Conservation (phyloP, 2,329 filamentous ascomycete genomes). For the Xylaria sp. region DNA sequence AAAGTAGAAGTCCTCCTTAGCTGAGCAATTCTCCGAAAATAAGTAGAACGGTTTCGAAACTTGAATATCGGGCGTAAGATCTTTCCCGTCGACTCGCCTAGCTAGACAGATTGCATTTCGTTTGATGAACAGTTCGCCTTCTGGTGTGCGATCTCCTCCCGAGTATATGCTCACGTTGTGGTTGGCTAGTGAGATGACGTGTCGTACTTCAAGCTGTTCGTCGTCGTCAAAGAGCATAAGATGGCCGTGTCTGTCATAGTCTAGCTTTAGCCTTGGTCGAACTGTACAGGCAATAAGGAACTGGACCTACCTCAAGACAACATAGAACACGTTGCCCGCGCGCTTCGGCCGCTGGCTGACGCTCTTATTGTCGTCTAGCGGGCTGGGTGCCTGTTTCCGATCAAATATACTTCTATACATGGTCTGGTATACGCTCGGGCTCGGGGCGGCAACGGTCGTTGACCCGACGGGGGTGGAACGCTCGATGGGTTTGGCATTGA, state of each 20-base stretch:
- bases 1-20: slow-evolving; percentile 99
- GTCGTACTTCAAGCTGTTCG: slow-evolving; percentile 92
- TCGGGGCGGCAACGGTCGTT: slow-evolving; percentile 74
- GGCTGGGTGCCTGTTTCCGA: slow-evolving; percentile 62
- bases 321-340: slow-evolving; percentile 89
- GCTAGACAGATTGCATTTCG: slow-evolving; percentile 84
- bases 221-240: slow-evolving; percentile 97
- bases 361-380: slow-evolving; percentile 54
- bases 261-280: slow-evolving; percentile 10
- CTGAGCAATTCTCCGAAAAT: slow-evolving; percentile 93
- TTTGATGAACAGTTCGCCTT: slow-evolving; percentile 96
- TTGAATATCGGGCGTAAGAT: slow-evolving; percentile 60
- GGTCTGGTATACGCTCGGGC: slow-evolving; percentile 94
- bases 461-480: slow-evolving; percentile 80
- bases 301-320: slow-evolving; percentile 76
- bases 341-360: slow-evolving; percentile 62
- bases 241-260: slow-evolving; percentile 76
- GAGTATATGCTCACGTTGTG: slow-evolving; percentile 86
- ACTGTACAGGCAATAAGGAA: slow-evolving; percentile 14
- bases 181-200: slow-evolving; percentile 91
- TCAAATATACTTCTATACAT: slow-evolving; percentile 98
- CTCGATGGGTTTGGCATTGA: slow-evolving; percentile 92
- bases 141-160: slow-evolving; percentile 76
- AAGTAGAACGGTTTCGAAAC: slow-evolving; percentile 85
- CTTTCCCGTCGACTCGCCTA: slow-evolving; percentile 63